These are phyloP conservation scores for Alnus rubra DNA, from an alignment of 306 rosid species.

Conservation along the genomic window DNA sequence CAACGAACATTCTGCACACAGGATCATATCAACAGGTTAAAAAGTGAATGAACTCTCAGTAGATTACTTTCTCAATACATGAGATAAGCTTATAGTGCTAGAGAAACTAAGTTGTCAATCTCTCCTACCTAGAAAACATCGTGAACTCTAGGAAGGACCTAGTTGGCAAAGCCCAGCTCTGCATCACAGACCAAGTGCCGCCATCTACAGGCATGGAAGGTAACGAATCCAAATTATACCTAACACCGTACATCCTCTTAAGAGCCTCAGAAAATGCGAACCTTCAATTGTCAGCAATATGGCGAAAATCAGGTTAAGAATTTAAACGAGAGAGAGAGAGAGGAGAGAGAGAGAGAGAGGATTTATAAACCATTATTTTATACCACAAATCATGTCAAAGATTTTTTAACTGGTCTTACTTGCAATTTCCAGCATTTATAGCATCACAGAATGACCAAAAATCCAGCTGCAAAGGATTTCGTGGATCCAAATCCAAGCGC, in stretches of 20 bases:
- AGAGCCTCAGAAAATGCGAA: slow-evolving; percentile 76
- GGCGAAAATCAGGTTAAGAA: slow-evolving; percentile 20
- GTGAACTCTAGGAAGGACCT: slow-evolving; percentile 88
- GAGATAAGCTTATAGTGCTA: slow-evolving; percentile 10
- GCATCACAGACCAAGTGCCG: slow-evolving; percentile 86
- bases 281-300: slow-evolving; percentile 46
- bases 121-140: slow-evolving; percentile 88
- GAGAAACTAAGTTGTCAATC: slow-evolving; percentile 10
- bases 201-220: slow-evolving; percentile 90
- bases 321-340: slow-evolving; percentile 5
- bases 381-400: background rate
- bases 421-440: slow-evolving; percentile 95
- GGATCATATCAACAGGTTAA: slow-evolving; percentile 19
- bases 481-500: slow-evolving; percentile 72
- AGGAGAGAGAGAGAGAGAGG: background rate
- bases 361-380: slow-evolving; percentile 4
- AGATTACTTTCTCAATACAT: slow-evolving; percentile 4
- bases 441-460: slow-evolving; percentile 96
- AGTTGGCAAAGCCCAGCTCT: slow-evolving; percentile 91
- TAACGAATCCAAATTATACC: slow-evolving; percentile 45
- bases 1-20: slow-evolving; percentile 83
- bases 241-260: slow-evolving; percentile 79
- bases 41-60: slow-evolving; percentile 5
- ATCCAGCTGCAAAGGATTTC: slow-evolving; percentile 65
- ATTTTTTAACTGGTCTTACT: slow-evolving; percentile 44